Percentiles rank a stretch among this genome's conserved stretches.
Conservation (phyloP, 2,329 filamentous ascomycete species). For the Fusarium sulawesiense region DNA sequence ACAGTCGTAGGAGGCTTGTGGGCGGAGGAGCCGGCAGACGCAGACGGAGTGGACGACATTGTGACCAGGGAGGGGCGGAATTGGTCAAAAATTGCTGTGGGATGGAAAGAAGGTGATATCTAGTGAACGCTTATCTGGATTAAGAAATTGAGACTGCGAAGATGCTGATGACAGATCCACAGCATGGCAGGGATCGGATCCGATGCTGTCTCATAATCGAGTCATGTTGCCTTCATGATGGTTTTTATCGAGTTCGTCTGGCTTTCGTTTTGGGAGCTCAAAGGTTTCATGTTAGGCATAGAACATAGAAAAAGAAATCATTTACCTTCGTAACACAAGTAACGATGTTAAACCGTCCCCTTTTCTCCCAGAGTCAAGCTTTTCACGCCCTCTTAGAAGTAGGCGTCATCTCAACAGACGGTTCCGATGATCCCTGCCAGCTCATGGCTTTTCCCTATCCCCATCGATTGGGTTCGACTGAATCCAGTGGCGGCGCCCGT, state of each 20-base stretch:
- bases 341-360: not conserved
- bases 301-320: not conserved
- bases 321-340: not conserved
- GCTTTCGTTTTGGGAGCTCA: not conserved
- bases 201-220: conserved; percentile 11
- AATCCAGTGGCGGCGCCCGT: conserved; percentile 16
- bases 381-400: not conserved
- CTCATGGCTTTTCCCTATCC: not conserved
- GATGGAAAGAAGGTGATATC: not conserved
- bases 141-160: conserved; percentile 19
- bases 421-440: conserved; percentile 36
- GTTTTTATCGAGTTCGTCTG: not conserved
- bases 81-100: not conserved
- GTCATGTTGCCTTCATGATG: not conserved
- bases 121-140: conserved; percentile 29
- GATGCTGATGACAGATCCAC: conserved; percentile 2
- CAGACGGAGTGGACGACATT: not conserved
- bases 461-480: not conserved
- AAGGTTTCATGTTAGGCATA: not conserved
- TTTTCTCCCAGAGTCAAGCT: not conserved
- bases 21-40: conserved; percentile 16
- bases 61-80: conserved; percentile 13
- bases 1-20: conserved; percentile 36
- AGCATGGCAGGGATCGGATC: conserved; percentile 26
- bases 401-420: conserved; percentile 19